Conservation (phyloP, 108 stramenopile genomes). For the Licmophora abbreviata region DNA sequence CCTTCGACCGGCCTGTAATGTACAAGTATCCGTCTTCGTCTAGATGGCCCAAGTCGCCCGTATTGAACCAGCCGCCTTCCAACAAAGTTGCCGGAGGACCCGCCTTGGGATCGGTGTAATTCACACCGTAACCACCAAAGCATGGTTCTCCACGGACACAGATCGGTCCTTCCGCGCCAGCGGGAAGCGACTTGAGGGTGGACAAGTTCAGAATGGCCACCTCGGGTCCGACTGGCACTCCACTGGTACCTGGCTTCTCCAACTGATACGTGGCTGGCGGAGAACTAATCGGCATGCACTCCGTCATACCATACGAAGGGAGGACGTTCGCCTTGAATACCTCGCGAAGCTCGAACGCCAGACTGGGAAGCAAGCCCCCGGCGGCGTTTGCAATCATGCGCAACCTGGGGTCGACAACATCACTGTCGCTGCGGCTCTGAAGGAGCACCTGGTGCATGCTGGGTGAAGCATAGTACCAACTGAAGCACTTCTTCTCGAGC, state of each 20-base stretch:
- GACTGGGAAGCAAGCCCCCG: conserved; percentile 43
- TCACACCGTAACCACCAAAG: conserved; percentile 30
- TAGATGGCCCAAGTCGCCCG: conserved; percentile 69
- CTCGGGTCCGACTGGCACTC: conserved; percentile 38
- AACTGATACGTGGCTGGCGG: conserved; percentile 49
- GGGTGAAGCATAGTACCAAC: conserved; percentile 72
- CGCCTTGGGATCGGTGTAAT: not conserved
- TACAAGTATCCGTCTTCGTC: conserved; percentile 64
- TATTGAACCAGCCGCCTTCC: conserved; percentile 68
- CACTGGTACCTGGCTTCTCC: conserved; percentile 38
- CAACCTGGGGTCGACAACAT: conserved; percentile 7
- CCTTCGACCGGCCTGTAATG: conserved; percentile 73
- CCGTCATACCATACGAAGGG: conserved; percentile 72
- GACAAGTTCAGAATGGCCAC: conserved; percentile 27
- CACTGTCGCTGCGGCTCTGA: too few relatives aligned
- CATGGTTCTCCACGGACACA: conserved; percentile 32
- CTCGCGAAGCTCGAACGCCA: conserved; percentile 30
- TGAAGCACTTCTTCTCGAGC: conserved; percentile 14
- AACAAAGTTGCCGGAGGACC: too few relatives aligned
- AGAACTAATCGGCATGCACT: conserved; percentile 68
- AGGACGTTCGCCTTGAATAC: conserved; percentile 40
- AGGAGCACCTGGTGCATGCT: conserved; percentile 69
- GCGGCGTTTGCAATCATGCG: conserved; percentile 71
- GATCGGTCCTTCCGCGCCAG: conserved; percentile 27
- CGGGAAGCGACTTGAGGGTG: conserved; percentile 1